phyloP scores from a whole-genome alignment of 2,329 filamentous ascomycete species.

The Penicillium polonicum region DNA sequence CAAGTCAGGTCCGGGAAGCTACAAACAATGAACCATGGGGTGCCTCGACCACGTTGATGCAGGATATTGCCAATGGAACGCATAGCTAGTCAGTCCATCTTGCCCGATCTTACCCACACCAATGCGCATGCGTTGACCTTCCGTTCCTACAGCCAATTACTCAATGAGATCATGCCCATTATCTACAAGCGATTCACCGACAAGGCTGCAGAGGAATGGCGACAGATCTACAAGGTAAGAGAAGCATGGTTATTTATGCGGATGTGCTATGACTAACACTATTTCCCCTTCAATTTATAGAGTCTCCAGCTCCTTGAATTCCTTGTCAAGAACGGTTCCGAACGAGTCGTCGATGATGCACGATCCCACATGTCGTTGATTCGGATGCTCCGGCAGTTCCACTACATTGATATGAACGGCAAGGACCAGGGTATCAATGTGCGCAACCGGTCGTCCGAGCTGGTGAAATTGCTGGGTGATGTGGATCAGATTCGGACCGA shows the following conservation, averaged over 20 bases:
- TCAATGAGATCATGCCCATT: conserved; percentile 99
- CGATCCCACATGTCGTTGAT: conserved; percentile 90
- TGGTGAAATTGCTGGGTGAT: conserved; percentile 88
- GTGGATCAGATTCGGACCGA: conserved; percentile 56
- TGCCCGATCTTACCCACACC: not conserved
- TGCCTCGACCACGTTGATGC: conserved; percentile 78
- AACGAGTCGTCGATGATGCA: conserved; percentile 95
- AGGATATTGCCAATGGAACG: conserved; percentile 96
- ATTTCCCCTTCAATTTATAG: conserved; percentile 35
- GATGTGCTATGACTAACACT: not conserved
- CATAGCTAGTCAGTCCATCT: conserved; percentile 81
- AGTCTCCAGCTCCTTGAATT: conserved; percentile 91
- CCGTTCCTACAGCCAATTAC: conserved; percentile 67
- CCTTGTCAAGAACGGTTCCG: conserved; percentile 95
- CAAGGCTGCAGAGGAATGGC: conserved; percentile 96
- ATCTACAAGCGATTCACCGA: conserved; percentile 99
- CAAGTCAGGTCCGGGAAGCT: conserved; percentile 79
- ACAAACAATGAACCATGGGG: conserved; percentile 99
- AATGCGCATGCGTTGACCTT: conserved; percentile 16
- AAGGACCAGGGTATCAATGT: conserved; percentile 99
- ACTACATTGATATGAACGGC: conserved; percentile 92
- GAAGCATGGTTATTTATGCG: not conserved
- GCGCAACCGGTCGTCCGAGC: conserved; percentile 91
- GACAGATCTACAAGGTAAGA: conserved; percentile 92
- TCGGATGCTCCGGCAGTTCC: conserved; percentile 98